Evolutionary conservation across 2,329 filamentous ascomycete species (phyloP).

Genomic region (Nigrospora oryzae): DNA sequence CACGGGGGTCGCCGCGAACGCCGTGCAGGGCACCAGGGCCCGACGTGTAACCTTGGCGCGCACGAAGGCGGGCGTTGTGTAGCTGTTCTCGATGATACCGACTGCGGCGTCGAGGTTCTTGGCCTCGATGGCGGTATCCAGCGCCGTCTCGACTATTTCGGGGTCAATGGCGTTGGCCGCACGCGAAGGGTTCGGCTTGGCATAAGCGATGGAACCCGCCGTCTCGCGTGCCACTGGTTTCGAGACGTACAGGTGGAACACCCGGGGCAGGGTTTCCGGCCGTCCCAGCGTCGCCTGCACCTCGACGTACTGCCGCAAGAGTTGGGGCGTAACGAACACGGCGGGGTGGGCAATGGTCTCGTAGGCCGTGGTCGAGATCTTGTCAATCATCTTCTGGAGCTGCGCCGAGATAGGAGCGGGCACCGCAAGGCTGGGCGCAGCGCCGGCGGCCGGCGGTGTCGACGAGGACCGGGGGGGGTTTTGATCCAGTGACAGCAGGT

Average conservation of each 20-base stretch:
- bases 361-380: slow-evolving; percentile 55
- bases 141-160: slow-evolving; percentile 62
- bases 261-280: slow-evolving; percentile 68
- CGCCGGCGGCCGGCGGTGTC: slow-evolving; percentile 1
- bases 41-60: slow-evolving; percentile 60
- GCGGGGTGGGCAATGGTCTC: slow-evolving; percentile 63
- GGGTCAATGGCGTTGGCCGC: slow-evolving; percentile 64
- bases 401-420: slow-evolving; percentile 11
- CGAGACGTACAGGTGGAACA: slow-evolving; percentile 73
- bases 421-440: slow-evolving; percentile 2
- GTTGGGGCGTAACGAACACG: slow-evolving; percentile 68
- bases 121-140: slow-evolving; percentile 71
- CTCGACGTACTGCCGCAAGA: slow-evolving; percentile 67
- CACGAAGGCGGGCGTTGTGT: slow-evolving; percentile 57
- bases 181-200: slow-evolving; percentile 56
- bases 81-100: slow-evolving; percentile 63
- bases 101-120: slow-evolving; percentile 74
- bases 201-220: slow-evolving; percentile 51
- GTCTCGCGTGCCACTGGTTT: slow-evolving; percentile 65
- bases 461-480: slow-evolving; percentile 2
- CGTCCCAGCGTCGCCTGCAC: slow-evolving; percentile 66
- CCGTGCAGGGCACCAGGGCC: slow-evolving; percentile 49
- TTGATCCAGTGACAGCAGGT: slow-evolving; percentile 24
- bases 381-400: slow-evolving; percentile 36
- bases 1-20: slow-evolving; percentile 50